Percentiles rank a stretch among this genome's conserved stretches.
Evolutionary conservation across 768 basidiomycete species (phyloP).

Genomic region (Albatrellus ellisii): DNA sequence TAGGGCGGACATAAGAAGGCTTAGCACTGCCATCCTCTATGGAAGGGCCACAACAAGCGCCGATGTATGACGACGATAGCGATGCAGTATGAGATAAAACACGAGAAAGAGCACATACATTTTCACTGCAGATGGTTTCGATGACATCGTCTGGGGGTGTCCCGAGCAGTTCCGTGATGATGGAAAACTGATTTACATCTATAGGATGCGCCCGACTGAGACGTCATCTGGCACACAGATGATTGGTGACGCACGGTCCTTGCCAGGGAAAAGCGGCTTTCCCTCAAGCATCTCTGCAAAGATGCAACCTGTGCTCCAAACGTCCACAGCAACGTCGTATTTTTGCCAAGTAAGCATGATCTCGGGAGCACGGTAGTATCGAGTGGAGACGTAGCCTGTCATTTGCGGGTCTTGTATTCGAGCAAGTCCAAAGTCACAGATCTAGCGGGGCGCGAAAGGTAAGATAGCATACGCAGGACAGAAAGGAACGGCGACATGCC

Average conservation of each 20-base stretch:
- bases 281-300: conserved; percentile 99
- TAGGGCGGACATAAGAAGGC: too few species aligned
- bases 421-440: conserved; percentile 97
- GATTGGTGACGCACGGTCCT: conserved; percentile 78
- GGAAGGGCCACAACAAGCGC: conserved; percentile 1
- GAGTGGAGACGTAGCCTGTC: conserved; percentile 98
- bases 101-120: conserved; percentile 39
- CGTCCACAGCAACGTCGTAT: conserved; percentile 98
- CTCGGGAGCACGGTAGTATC: conserved; percentile 98
- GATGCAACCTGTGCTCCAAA: conserved; percentile 99
- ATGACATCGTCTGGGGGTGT: conserved; percentile 99
- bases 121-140: conserved; percentile 95
- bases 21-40: too few species aligned
- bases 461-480: conserved; percentile 4
- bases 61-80: not conserved
- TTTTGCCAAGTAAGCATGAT: conserved; percentile 99
- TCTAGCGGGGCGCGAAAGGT: conserved; percentile 31
- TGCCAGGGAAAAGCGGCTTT: conserved; percentile 96
- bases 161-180: conserved; percentile 95
- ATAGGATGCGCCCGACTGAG: conserved; percentile 4
- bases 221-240: conserved; percentile 1
- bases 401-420: conserved; percentile 99
- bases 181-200: conserved; percentile 99
- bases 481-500: conserved; percentile 27
- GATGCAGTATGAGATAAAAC: conserved; percentile 1